phyloP scores from a whole-genome alignment of 2,329 filamentous ascomycete species.

The Diaporthe vexans region DNA sequence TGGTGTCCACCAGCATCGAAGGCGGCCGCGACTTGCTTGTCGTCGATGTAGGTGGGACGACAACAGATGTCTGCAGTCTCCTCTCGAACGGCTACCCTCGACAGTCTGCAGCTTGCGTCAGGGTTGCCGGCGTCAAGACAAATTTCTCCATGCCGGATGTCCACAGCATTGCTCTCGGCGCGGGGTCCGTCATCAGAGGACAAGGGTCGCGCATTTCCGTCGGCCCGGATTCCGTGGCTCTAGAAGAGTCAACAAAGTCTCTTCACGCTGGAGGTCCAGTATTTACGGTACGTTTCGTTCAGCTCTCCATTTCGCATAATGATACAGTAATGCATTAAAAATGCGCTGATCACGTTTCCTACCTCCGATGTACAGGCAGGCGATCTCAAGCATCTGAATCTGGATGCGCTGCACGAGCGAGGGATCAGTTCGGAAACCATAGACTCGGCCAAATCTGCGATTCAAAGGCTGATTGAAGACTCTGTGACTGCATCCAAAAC shows the following conservation, averaged over 20 bases:
- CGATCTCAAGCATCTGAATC: not conserved
- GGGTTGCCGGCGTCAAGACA: conserved; percentile 10
- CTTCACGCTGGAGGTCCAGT: not conserved
- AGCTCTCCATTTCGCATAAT: accelerated
- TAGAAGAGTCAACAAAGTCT: conserved; percentile 15
- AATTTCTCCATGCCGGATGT: conserved; percentile 28
- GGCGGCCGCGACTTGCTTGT: not conserved
- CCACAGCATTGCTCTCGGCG: conserved; percentile 4
- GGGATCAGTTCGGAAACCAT: not conserved
- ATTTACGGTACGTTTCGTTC: not conserved
- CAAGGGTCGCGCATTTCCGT: not conserved
- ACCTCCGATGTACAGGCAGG: not conserved
- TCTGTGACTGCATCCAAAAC: conserved; percentile 6
- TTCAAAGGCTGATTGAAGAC: not conserved
- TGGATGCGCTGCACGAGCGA: not conserved
- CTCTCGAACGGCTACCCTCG: conserved; percentile 14
- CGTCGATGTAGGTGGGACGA: conserved; percentile 10
- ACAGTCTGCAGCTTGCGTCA: conserved; percentile 12
- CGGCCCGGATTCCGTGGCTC: not conserved
- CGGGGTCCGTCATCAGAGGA: not conserved
- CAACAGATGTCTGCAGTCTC: conserved; percentile 10
- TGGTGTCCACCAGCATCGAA: not conserved
- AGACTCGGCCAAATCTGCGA: not conserved
- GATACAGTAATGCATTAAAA: not conserved
- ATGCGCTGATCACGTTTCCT: not conserved